Evolutionary conservation across 805 yeast genomes (phyloP), one percentile per base, ranked within the genome.

Genomic region (Teunomyces panamensis): DNA sequence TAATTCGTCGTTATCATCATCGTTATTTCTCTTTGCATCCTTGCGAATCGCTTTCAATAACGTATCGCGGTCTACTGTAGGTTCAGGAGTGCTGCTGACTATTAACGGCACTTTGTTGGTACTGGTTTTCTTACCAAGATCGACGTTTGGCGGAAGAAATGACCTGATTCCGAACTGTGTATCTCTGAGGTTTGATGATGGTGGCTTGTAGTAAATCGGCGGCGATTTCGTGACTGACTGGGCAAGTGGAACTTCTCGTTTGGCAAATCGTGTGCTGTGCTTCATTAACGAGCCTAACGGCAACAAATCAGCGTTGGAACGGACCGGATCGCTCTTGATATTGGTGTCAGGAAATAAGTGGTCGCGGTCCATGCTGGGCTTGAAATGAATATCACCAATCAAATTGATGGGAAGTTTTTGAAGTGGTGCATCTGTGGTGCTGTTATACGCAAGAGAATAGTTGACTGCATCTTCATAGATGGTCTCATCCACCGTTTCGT

Each of bases 181-280:
- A 36, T 62, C 64, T 20, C 50, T 56, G 10, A 47, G 50, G 16
- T 61, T 59, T 2, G 67, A 55, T 2, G 64, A 48, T 14, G 72
- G 69, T 1, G 71, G 71, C 42, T 52, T 55, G 44, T 67, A 68
- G 49, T 67, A 68, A 11, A 66, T 58, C 2, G 71, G 63, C 5
- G 52, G 49, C 29, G 45, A 9, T 51, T 54, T 36, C 30, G 29
- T 30, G 46, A 48, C 20, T 11, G 37, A 34, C 27, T 36, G 36
- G 2, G 43, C 14, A 30, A 33, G 20, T 2, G 30, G 41, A 2
- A 13, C 4, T 6, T 37, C 41, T 6, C 41, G 41, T 13, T 37
- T 37, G 14, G 30, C 30, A 24, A 37, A 37, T 6, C 41, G 41
- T n/a, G 41, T 37, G 14, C 13, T 37, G 30, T 37, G 41, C 16